Evolutionary conservation across 192 early-diverging fungal species (phyloP).

Genomic region (Coemansia sp.): DNA sequence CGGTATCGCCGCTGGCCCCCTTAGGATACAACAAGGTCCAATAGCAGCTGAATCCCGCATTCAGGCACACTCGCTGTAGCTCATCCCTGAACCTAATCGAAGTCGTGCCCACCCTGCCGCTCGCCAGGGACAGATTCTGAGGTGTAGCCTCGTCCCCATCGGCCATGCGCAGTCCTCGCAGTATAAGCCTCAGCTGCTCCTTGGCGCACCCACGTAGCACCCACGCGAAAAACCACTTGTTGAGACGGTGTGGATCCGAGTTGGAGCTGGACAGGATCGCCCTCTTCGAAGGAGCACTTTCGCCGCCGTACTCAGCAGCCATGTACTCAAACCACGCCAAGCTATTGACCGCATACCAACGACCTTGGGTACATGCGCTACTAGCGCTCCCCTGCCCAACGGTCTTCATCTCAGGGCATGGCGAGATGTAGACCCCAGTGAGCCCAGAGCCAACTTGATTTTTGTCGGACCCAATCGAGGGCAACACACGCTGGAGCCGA

Average conservation of each 20-base stretch:
- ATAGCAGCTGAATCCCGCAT: conserved; percentile 23
- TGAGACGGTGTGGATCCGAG: no score
- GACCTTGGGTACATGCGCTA: no score
- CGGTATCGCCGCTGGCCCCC: not conserved
- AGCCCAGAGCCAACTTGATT: not conserved
- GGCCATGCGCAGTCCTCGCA: conserved; percentile 11
- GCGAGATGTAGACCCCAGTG: no score
- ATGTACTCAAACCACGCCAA: conserved; percentile 6
- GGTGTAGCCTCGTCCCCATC: conserved; percentile 2
- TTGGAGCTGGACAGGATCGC: no score
- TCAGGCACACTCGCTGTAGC: conserved; percentile 25
- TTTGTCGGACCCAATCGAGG: not conserved
- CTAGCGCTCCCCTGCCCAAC: no score
- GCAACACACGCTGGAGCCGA: not conserved
- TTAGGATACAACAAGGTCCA: conserved; percentile 9
- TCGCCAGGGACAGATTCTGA: not conserved
- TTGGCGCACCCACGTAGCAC: conserved; percentile 6
- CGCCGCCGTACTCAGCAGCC: conserved; percentile 2
- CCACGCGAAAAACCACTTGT: conserved; percentile 11
- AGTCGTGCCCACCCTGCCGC: not conserved
- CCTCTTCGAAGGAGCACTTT: not conserved
- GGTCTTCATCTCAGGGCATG: no score
- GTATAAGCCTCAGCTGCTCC: conserved; percentile 8
- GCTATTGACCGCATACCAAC: no score
- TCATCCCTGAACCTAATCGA: conserved; percentile 19